Conservation (phyloP, 192 early-diverging fungal genomes). For the Umbelopsis isabellina region DNA sequence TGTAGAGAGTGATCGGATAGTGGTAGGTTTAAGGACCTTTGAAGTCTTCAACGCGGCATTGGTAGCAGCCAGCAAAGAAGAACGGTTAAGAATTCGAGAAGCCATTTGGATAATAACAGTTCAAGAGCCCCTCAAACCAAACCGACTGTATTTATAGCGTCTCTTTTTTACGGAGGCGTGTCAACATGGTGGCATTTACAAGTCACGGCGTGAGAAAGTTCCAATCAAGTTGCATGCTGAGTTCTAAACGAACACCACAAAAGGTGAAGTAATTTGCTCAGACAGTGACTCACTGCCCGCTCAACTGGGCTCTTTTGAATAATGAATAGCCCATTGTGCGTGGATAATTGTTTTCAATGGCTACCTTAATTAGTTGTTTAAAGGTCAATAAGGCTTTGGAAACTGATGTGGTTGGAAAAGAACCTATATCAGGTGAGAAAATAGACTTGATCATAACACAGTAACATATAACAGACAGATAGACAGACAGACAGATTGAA, state of each 20-base stretch:
- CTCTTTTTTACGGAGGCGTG: slow-evolving; percentile 13
- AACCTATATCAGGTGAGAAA: no score
- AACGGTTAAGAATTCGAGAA: slow-evolving; percentile 12
- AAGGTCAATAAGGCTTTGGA: no score
- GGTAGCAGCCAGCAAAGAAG: not conserved
- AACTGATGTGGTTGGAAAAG: no score
- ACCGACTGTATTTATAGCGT: not conserved
- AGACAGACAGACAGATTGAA: no score
- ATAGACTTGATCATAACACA: no score
- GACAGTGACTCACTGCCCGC: not conserved
- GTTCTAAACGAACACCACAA: not conserved
- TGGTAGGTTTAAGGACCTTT: not conserved
- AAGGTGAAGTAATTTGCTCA: not conserved
- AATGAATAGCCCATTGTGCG: no score
- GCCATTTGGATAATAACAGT: slow-evolving; percentile 1
- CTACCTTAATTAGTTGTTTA: no score
- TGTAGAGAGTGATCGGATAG: slow-evolving; percentile 32
- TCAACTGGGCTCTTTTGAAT: no score
- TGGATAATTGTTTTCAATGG: no score
- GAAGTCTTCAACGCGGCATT: not conserved
- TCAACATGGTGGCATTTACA: not conserved
- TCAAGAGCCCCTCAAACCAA: not conserved
- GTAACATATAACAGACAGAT: no score
- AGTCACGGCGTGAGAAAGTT: slow-evolving; percentile 24
- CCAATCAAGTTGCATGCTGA: slow-evolving; percentile 1